These are phyloP conservation scores for Globisporangium barbulae DNA, from an alignment of 352 stramenopile species.

Conservation along the genomic window DNA sequence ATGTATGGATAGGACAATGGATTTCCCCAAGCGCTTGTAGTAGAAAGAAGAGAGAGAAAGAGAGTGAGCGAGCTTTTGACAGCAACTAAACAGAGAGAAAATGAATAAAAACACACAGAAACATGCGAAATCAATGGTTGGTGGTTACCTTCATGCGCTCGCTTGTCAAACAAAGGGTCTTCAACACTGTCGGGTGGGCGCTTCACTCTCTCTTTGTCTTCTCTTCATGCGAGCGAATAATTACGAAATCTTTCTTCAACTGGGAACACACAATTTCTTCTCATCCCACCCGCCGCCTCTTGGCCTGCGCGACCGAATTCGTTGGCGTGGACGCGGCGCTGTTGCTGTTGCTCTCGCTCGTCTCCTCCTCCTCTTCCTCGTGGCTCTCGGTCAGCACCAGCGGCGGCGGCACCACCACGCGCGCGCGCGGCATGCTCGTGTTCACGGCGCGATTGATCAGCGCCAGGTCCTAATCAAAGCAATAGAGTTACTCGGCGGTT, in stretches of 20 bases:
- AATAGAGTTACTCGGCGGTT: background rate
- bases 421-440: slow-evolving; percentile 20
- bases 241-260: background rate
- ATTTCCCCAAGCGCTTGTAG: slow-evolving; percentile 1
- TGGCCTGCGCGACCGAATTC: slow-evolving; percentile 13
- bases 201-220: background rate
- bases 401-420: slow-evolving; percentile 16
- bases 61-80: background rate
- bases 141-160: background rate
- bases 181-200: no score
- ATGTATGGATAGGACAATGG: slow-evolving; percentile 15
- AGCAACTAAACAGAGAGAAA: slow-evolving; percentile 2
- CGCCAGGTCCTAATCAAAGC: slow-evolving; percentile 46
- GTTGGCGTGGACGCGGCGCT: slow-evolving; percentile 22
- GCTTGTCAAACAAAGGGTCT: background rate
- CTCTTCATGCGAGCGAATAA: background rate
- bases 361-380: slow-evolving; percentile 15
- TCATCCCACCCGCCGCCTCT: slow-evolving; percentile 17
- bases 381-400: slow-evolving; percentile 12
- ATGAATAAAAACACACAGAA: slow-evolving; percentile 5
- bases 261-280: background rate
- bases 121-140: background rate
- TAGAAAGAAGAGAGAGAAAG: background rate
- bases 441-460: slow-evolving; percentile 82
- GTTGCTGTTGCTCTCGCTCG: slow-evolving; percentile 28